Conservation (phyloP, 768 basidiomycete genomes). For the Tricholoma terreum region DNA sequence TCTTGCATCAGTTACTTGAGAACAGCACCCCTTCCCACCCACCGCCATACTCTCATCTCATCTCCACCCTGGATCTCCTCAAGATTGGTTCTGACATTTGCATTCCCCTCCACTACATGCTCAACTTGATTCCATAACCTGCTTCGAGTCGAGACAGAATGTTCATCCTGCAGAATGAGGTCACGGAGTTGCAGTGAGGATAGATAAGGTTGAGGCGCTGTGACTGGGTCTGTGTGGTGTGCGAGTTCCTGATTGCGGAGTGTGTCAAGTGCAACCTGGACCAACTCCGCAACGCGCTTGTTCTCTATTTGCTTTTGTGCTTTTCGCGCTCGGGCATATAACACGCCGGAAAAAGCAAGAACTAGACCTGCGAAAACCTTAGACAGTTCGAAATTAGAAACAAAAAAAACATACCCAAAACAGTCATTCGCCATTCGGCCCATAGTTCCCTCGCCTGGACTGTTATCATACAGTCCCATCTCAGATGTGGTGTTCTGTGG, state of each 20-base stretch:
- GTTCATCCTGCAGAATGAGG: constrained; percentile 77
- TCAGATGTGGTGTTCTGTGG: constrained; percentile 65
- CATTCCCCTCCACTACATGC: constrained; percentile 82
- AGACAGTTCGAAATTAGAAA: neutral
- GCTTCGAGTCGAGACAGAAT: constrained; percentile 61
- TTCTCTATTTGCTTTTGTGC: constrained; percentile 54
- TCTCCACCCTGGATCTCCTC: constrained; percentile 85
- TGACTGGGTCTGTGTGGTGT: constrained; percentile 79
- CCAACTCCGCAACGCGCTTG: constrained; percentile 67
- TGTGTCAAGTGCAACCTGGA: constrained; percentile 75
- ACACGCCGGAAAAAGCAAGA: constrained; percentile 4
- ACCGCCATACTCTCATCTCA: constrained; percentile 87
- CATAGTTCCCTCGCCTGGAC: constrained; percentile 67
- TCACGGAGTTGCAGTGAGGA: constrained; percentile 88
- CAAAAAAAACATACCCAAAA: constrained; percentile 49
- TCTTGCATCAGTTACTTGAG: constrained; percentile 14
- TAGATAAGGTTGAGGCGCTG: constrained; percentile 69
- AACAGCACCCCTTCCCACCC: constrained; percentile 61
- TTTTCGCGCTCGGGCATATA: constrained; percentile 31
- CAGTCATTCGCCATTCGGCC: constrained; percentile 61
- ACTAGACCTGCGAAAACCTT: constrained; percentile 3
- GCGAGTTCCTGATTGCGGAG: constrained; percentile 81
- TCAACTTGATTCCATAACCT: constrained; percentile 83
- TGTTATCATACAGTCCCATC: constrained; percentile 60
- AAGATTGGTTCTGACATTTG: constrained; percentile 82